Base-by-base conservation (phyloP, 176 grass and related monocot species). In the Themeda triandra region DNA sequence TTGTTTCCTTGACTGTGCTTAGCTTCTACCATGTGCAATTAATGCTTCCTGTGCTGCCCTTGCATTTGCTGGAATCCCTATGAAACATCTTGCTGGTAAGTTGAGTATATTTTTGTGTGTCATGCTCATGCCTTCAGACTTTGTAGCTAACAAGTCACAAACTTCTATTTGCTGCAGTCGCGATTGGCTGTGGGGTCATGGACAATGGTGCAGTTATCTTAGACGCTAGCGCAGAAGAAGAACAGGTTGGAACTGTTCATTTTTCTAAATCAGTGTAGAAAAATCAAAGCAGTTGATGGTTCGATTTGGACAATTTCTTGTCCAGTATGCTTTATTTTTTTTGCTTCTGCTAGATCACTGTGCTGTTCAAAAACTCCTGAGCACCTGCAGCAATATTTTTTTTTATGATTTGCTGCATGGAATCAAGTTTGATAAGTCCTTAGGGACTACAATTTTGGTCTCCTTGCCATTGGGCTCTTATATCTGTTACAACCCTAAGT, bases 11-110 rank as follows among this genome's bases (percentile, higher is more conserved):
- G 66, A 95, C 91, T 53, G 73, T 76, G 28, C 51, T 27, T 90
- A 98, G 93, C 91, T 98, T 89, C 84, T 98, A 78, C 93, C 93
- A 83, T 98, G 93, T 53, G 91, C 96, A 81, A 95, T 94, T 77
- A 98, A 95, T 90, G 96, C 93, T 81, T 95, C 78, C 7, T 95
- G 91, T 65, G 91, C 89, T 42, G 93, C 96, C 73, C 93, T 95
- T 87, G 72, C 84, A 69, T 88, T 93, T 87, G 87, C 93, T 92
- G 91, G 93, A 53, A 48, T 94, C 64, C 96, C 96, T 54, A 83
- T 98, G 80, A 98, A 95, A 80, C 85, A 94, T 80, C 91, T 95
- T 90, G 93, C 89, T 70, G 96, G 93, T 98, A 87, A 92, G 75
- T 78, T 80, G 29, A 63, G 18, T 78, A 25, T 69, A 51, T 56